Base-by-base conservation (phyloP, 495 filamentous ascomycete species). In the Penicillium canariense region DNA sequence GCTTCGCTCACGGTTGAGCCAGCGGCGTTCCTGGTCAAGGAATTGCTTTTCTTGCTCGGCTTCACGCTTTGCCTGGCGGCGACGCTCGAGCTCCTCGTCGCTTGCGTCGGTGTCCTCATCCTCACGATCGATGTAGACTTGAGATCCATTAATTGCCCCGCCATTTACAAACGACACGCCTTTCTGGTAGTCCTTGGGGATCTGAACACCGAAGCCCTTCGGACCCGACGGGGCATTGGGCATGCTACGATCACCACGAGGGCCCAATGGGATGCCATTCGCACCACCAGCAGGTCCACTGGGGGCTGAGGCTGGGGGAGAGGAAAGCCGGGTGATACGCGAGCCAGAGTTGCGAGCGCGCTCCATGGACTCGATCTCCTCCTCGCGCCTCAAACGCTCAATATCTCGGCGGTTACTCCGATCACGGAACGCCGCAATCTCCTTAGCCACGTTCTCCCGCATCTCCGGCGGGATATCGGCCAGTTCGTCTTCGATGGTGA, bases 401-500 rank as follows among this genome's bases (percentile, higher is more conserved):
- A 95, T 76, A 69, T 99, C 94, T 11, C 92, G 79, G 36, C 85
- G 80, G 51, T 85, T 94, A 60, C 91, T 96, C 34, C 93, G 79
- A 51, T 97, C 91, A 60, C 94, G 81, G 76, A 99, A 99, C 9
- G 91, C 88, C 7, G 89, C 82, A 58, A 99, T 99, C 61, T 99
- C 95, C 55, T 87, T 87, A 7, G 94, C 90, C 22, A 99, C 93
- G 7, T 87, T 96, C 62, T 93, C 94, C n/a, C 94, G 86, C 91
- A 93, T 93, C 63, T 97, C 94, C 10, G 89, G 86, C 2, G 94
- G 94, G 50, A 99, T 96, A 63, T 99, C 95, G 35, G 90, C 87
- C 26, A 99, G 78, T 61, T 99, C 94, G 66, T 99, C 94, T 60
- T 99, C 94, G 23, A 86, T 81, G 7, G 89, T 88, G 31, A 96